These are phyloP conservation scores for Ilex asprella DNA, from an alignment of 257 asterid species.

Conservation along the genomic window DNA sequence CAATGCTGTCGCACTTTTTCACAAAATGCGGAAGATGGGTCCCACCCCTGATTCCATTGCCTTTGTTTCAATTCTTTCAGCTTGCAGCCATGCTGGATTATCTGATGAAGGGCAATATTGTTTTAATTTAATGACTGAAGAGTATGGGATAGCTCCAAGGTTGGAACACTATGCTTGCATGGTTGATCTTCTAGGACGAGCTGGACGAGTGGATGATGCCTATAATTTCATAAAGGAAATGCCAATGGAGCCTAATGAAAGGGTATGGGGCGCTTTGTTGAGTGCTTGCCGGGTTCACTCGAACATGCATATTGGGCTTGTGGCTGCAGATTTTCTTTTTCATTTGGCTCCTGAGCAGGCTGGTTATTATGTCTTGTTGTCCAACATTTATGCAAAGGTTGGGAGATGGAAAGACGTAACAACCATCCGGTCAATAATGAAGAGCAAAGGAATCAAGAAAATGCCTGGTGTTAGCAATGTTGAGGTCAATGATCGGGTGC, in stretches of 20 bases:
- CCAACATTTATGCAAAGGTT: slow-evolving; percentile 81
- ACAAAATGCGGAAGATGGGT: slow-evolving; percentile 48
- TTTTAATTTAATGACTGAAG: slow-evolving; percentile 51
- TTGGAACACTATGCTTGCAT: slow-evolving; percentile 78
- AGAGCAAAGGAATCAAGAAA: slow-evolving; percentile 62
- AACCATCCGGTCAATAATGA: slow-evolving; percentile 58
- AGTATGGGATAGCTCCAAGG: slow-evolving; percentile 58
- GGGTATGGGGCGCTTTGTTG: slow-evolving; percentile 83
- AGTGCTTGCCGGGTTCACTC: slow-evolving; percentile 73
- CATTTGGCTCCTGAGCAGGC: slow-evolving; percentile 66
- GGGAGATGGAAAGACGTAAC: slow-evolving; percentile 83
- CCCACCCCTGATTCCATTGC: slow-evolving; percentile 72
- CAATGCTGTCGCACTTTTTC: slow-evolving; percentile 52
- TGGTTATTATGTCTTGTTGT: slow-evolving; percentile 72
- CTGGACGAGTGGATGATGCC: slow-evolving; percentile 64
- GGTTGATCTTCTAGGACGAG: slow-evolving; percentile 86
- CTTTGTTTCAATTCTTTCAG: slow-evolving; percentile 81
- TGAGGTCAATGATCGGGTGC: slow-evolving; percentile 48
- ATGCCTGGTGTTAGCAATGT: slow-evolving; percentile 78
- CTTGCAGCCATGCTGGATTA: slow-evolving; percentile 89
- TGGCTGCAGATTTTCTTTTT: slow-evolving; percentile 79
- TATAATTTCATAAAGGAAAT: slow-evolving; percentile 48
- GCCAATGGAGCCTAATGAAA: slow-evolving; percentile 60
- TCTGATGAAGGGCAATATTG: slow-evolving; percentile 46
- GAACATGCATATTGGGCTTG: slow-evolving; percentile 60